Evolutionary conservation across 495 filamentous ascomycete genomes (phyloP).

Genomic region (Lasiosphaeria miniovina): DNA sequence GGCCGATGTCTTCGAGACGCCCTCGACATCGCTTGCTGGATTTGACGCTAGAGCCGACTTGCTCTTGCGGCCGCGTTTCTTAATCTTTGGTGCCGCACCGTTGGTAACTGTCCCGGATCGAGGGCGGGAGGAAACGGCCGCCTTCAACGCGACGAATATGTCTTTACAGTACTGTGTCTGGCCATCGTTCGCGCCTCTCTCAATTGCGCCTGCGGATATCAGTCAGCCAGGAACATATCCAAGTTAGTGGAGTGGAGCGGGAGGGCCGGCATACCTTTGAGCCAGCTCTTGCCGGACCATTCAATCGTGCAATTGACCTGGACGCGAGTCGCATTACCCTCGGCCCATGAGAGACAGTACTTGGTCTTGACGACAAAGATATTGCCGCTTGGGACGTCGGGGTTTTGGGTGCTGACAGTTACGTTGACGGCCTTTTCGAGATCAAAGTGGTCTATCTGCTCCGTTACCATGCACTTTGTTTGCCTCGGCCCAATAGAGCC

Average conservation of each 20-base stretch:
- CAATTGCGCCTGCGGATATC: slow-evolving; percentile 69
- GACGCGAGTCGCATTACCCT: slow-evolving; percentile 77
- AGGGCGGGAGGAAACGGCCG: slow-evolving; percentile 64
- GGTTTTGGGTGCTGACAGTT: slow-evolving; percentile 77
- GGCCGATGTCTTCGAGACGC: slow-evolving; percentile 41
- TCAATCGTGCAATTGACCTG: slow-evolving; percentile 86
- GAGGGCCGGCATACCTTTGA: slow-evolving; percentile 66
- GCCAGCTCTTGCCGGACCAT: slow-evolving; percentile 97
- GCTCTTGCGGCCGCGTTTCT: slow-evolving; percentile 59
- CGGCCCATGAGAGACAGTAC: slow-evolving; percentile 90
- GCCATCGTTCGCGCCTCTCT: slow-evolving; percentile 91
- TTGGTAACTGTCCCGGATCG: slow-evolving; percentile 41
- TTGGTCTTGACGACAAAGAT: slow-evolving; percentile 88
- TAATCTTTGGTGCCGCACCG: slow-evolving; percentile 42
- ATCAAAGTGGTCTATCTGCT: slow-evolving; percentile 77
- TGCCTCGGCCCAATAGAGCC: slow-evolving; percentile 86
- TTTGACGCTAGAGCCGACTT: slow-evolving; percentile 40
- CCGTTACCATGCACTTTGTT: slow-evolving; percentile 89
- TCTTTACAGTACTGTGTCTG: slow-evolving; percentile 78
- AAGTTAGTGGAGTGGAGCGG: neutral
- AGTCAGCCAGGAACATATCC: slow-evolving; percentile 10
- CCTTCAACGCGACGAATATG: slow-evolving; percentile 67
- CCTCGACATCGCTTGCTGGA: slow-evolving; percentile 44
- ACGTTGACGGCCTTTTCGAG: slow-evolving; percentile 83
- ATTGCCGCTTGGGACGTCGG: slow-evolving; percentile 93